These are phyloP conservation scores for Synchytrium microbalum DNA, from an alignment of 371 early-diverging fungal genomes.

Conservation along the genomic window DNA sequence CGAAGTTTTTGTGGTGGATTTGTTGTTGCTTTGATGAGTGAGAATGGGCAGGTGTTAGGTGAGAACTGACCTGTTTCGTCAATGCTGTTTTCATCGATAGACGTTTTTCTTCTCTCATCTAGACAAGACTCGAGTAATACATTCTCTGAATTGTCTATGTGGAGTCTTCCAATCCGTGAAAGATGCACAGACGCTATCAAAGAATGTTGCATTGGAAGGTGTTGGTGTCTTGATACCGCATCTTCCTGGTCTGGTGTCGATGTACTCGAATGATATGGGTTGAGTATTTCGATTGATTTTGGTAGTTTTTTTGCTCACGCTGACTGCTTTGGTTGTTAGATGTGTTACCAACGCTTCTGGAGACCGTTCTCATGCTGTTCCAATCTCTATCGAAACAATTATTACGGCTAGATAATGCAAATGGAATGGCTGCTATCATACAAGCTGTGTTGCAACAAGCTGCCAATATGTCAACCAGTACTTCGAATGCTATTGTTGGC, in stretches of 20 bases:
- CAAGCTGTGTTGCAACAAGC: conserved; percentile 1
- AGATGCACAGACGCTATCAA: neutral
- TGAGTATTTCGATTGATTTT: neutral
- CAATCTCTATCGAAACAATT: neutral
- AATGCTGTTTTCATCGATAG: neutral
- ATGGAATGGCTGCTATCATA: neutral
- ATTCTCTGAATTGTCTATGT: neutral
- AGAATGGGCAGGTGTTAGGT: neutral
- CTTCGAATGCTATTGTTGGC: neutral
- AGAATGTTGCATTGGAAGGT: neutral
- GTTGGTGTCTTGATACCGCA: neutral
- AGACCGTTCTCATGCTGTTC: neutral
- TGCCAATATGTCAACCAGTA: neutral
- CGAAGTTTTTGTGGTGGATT: neutral
- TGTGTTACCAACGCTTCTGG: neutral
- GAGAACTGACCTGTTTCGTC: too few species aligned
- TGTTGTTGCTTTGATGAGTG: neutral
- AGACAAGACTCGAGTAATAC: neutral
- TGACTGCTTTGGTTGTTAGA: neutral
- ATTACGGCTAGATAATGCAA: neutral
- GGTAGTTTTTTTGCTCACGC: neutral
- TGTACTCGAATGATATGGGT: neutral
- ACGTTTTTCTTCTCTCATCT: neutral
- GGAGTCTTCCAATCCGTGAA: neutral
- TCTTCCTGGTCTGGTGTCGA: neutral